phyloP scores from a whole-genome alignment of 148 eudicot genomes.

The Pharnaceum exiguum region DNA sequence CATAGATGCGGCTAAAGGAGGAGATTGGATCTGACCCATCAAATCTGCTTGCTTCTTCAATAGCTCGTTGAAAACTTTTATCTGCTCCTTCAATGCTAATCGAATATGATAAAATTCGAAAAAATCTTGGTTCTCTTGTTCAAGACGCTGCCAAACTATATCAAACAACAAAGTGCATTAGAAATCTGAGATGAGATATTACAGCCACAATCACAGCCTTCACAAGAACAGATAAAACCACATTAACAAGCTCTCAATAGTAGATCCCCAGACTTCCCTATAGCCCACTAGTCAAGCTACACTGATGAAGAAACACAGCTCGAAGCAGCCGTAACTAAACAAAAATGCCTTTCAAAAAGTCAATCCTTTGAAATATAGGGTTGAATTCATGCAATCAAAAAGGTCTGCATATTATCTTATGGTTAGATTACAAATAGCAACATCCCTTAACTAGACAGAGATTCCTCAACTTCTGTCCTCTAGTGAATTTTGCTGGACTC shows the following conservation, averaged over 20 bases:
- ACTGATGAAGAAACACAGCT: no score
- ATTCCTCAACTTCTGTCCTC: no score
- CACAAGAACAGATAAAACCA: background rate
- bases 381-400: no score
- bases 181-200: slow-evolving; percentile 4
- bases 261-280: background rate
- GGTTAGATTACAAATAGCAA: no score
- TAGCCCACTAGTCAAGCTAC: background rate
- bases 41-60: slow-evolving; percentile 66
- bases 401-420: no score
- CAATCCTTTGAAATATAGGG: no score
- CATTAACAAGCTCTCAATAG: background rate
- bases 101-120: slow-evolving; percentile 79
- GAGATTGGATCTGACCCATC: slow-evolving; percentile 51
- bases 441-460: no score
- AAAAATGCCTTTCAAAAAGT: no score
- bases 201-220: background rate
- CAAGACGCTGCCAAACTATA: slow-evolving; percentile 91
- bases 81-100: slow-evolving; percentile 74
- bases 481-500: no score
- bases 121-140: slow-evolving; percentile 87
- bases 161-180: background rate
- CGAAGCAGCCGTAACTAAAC: no score
- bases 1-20: slow-evolving; percentile 37
- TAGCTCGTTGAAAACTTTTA: slow-evolving; percentile 52